Base-by-base conservation (phyloP, 345 rosid species). In the Citrus mangshanensis region DNA sequence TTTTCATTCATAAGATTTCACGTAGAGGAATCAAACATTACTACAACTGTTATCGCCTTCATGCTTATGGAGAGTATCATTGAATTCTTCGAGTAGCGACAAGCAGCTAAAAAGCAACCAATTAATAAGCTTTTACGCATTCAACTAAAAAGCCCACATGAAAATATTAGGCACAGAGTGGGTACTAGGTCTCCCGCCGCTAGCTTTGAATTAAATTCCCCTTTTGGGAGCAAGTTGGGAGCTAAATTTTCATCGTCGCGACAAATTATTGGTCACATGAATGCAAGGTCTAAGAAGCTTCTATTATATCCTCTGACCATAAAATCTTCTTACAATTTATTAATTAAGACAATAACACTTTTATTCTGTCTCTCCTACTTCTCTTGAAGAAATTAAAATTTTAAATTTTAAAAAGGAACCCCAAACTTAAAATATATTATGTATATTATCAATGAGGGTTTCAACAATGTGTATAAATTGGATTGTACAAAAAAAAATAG, bases 211-310 rank as follows among this genome's bases (percentile, higher is more conserved):
- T 25, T 46, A 12, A 46, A 1, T 51, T 18, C 6, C 27, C 27
- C 5, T 10, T 12, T 3, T 9, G 32, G 27, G 30, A 72, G 16
- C 80, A 81, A 71, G 77, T 81, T 76, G 83, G 51, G 6, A 12
- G 27, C 16, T 25, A 25, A 60, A 70, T 24, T 81, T 81, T 81
- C 83, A 37, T 38, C 54, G 71, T 70, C 75, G n/a, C 65, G 76
- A 80, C 82, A 76, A 75, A 69, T 34, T n/a, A 35, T 2, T 7
- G 34, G 34, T 34, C 78, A 59, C 55, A 35, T 28, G 58, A 38
- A 18, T 30, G 34, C 14, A 42, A 42, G n/a, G n/a, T 49, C n/a
- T 5, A 64, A 13, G 46, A 64, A 64, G 28, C 78, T 30, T 27
- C 59, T 13, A 22, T 59, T n/a, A n/a, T n/a, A n/a, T n/a, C n/a